These are phyloP conservation scores for Stagonosporopsis vannaccii DNA, from an alignment of 2,329 filamentous ascomycete species.

Conservation along the genomic window DNA sequence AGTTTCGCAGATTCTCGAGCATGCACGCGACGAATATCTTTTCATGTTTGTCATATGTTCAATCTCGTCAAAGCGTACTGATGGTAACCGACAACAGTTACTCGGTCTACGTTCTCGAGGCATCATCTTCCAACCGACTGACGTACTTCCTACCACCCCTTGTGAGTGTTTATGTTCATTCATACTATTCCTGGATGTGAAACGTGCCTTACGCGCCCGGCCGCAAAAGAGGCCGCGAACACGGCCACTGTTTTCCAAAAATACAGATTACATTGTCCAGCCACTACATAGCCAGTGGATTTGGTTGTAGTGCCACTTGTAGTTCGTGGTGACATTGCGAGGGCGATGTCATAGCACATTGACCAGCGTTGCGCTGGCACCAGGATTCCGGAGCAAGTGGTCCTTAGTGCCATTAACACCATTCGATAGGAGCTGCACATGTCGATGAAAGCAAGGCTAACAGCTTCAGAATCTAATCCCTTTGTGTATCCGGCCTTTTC, in stretches of 20 bases:
- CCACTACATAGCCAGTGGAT: conserved; percentile 12
- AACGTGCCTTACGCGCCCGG: conserved; percentile 46
- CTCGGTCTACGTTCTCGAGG: conserved; percentile 63
- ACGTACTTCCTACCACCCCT: conserved; percentile 58
- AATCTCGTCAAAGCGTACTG: conserved; percentile 48
- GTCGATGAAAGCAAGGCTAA: conserved; percentile 39
- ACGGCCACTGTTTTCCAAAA: conserved; percentile 38
- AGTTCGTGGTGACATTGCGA: conserved; percentile 10
- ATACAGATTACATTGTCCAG: conserved; percentile 26
- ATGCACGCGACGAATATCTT: conserved; percentile 76
- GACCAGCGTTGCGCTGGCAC: conserved; percentile 34
- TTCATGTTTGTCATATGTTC: conserved; percentile 67
- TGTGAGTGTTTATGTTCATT: conserved; percentile 45
- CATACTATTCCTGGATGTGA: conserved; percentile 35
- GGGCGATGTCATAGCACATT: conserved; percentile 14
- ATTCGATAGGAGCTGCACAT: background rate
- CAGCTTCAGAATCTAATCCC: conserved; percentile 71
- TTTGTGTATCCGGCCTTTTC: conserved; percentile 74
- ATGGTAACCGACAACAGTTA: conserved; percentile 59
- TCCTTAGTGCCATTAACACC: background rate
- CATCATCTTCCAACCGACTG: conserved; percentile 56
- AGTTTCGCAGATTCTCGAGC: conserved; percentile 61
- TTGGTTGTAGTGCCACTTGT: conserved; percentile 1
- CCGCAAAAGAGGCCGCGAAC: conserved; percentile 31
- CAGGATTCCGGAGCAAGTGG: conserved; percentile 29